phyloP scores from a whole-genome alignment of 2,329 filamentous ascomycete genomes.

The Hypoxylon sp. region DNA sequence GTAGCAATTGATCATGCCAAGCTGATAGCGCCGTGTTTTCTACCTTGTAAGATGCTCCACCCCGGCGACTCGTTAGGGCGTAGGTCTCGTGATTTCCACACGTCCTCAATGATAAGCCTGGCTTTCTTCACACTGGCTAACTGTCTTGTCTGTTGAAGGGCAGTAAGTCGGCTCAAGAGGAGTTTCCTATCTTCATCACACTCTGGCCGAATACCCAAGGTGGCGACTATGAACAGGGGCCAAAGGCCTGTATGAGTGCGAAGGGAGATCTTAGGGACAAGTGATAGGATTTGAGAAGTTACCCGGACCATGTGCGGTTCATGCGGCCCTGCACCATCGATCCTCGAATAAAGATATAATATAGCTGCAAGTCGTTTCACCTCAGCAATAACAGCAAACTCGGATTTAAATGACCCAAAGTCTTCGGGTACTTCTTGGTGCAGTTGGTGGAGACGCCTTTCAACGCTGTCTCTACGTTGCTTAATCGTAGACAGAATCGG shows the following conservation, averaged over 20 bases:
- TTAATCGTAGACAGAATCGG: conserved; percentile 19
- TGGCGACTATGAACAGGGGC: conserved; percentile 53
- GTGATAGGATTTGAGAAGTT: conserved; percentile 45
- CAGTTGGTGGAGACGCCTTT: conserved; percentile 36
- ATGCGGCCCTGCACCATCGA: conserved; percentile 48
- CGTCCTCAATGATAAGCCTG: conserved; percentile 49
- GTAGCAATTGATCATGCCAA: conserved; percentile 43
- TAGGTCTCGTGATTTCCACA: conserved; percentile 53
- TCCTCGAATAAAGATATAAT: conserved; percentile 51
- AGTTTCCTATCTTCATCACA: conserved; percentile 49
- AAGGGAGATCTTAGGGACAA: conserved; percentile 47
- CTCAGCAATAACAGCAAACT: conserved; percentile 45
- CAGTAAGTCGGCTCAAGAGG: conserved; percentile 46
- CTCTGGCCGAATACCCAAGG: conserved; percentile 49
- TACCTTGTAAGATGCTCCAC: conserved; percentile 40
- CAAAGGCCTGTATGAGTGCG: conserved; percentile 52
- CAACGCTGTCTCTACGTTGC: conserved; percentile 40
- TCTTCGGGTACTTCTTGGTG: conserved; percentile 39
- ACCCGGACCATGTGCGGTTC: conserved; percentile 47
- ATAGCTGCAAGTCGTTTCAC: conserved; percentile 50
- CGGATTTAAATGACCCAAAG: conserved; percentile 28
- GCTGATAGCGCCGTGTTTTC: conserved; percentile 46
- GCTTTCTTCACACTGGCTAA: conserved; percentile 54
- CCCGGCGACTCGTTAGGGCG: conserved; percentile 26
- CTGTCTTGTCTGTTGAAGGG: conserved; percentile 52